Evolutionary conservation across 495 filamentous ascomycete genomes (phyloP).

Genomic region (Aspergillus campestris): DNA sequence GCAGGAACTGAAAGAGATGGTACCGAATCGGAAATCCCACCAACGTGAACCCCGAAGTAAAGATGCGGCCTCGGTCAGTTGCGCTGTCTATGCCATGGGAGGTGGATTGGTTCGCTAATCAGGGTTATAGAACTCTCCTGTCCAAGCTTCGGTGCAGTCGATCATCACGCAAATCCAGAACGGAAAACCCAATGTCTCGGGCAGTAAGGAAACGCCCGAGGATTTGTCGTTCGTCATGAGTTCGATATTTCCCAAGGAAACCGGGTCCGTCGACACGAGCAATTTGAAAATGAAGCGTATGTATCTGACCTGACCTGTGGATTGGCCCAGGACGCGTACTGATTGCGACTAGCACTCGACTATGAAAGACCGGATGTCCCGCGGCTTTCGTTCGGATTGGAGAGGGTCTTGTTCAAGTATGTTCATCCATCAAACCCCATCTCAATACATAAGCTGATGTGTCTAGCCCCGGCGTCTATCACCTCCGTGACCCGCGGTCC

Average conservation of each 20-base stretch:
- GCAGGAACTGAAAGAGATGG: too few relatives aligned
- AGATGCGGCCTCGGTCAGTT: too few relatives aligned
- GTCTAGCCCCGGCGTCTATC: constrained; percentile 74
- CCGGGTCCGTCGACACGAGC: constrained; percentile 10
- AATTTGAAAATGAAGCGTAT: constrained; percentile 13
- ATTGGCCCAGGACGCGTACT: constrained; percentile 3
- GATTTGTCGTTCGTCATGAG: constrained; percentile 3
- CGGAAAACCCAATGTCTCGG: background rate
- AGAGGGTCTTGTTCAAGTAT: constrained; percentile 87
- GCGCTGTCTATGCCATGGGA: too few relatives aligned
- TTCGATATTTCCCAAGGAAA: constrained; percentile 4
- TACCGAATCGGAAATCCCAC: too few relatives aligned
- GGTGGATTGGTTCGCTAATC: too few relatives aligned
- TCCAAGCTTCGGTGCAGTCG: background rate
- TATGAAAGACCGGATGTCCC: constrained; percentile 56
- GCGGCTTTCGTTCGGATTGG: constrained; percentile 65
- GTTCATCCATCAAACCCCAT: constrained; percentile 1
- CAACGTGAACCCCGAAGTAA: too few relatives aligned
- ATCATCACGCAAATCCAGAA: background rate
- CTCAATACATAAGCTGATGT: background rate
- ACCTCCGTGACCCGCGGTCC: constrained; percentile 81
- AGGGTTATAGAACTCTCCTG: too few relatives aligned
- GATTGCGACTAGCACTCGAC: constrained; percentile 36
- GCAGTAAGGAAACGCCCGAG: background rate
- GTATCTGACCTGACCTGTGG: constrained; percentile 1